These are phyloP conservation scores for Malus asiatica DNA, from an alignment of 306 rosid species.

Conservation along the genomic window DNA sequence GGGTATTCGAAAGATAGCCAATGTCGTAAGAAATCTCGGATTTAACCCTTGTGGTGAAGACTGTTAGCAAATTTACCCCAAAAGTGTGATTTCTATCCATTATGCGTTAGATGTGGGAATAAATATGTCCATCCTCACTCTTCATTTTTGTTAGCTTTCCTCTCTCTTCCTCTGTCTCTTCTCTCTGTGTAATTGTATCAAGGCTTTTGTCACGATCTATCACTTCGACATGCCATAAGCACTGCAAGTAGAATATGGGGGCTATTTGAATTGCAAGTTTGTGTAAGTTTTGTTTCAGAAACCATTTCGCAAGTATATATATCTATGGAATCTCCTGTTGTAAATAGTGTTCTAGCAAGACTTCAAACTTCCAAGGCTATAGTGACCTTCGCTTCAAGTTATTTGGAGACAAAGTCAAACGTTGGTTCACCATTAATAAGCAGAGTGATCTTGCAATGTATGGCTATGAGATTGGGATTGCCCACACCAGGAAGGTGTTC, in stretches of 20 bases:
- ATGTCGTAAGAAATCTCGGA: too few relatives aligned
- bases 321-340: neutral
- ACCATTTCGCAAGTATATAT: neutral
- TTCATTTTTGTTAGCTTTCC: too few relatives aligned
- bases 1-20: too few relatives aligned
- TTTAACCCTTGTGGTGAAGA: too few relatives aligned
- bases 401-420: constrained; percentile 47
- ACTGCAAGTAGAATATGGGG: constrained; percentile 18
- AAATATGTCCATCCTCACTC: too few relatives aligned
- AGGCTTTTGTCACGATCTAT: constrained; percentile 17
- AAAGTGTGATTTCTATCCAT: too few relatives aligned
- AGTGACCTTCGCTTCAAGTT: constrained; percentile 29
- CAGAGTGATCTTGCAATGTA: neutral
- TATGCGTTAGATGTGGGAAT: too few relatives aligned
- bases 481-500: constrained; percentile 51
- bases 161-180: too few relatives aligned
- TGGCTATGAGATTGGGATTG: constrained; percentile 32
- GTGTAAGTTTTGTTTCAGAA: neutral
- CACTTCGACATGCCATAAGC: constrained; percentile 22
- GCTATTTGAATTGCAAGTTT: constrained; percentile 2
- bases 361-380: constrained; percentile 4
- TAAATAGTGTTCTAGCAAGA: neutral
- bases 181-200: neutral
- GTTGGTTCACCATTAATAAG: constrained; percentile 40
- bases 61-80: too few relatives aligned